phyloP scores from a whole-genome alignment of 106 monocot species.

The Dendrobium officinale region DNA sequence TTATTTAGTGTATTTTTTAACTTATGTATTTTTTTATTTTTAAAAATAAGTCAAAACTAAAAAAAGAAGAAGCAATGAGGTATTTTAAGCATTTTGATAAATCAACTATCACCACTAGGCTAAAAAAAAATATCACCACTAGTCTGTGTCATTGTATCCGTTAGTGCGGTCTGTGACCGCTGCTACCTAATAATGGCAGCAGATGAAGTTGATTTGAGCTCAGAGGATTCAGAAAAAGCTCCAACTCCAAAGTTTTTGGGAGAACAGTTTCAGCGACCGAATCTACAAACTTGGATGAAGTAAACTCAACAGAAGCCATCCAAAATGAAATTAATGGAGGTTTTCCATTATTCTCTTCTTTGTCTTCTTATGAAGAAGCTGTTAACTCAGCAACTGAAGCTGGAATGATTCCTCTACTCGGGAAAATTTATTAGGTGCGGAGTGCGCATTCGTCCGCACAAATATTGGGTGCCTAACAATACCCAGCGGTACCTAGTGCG shows the following conservation, averaged over 20 bases:
- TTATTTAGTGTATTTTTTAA: neutral
- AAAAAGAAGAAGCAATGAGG: no score
- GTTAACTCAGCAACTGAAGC: neutral
- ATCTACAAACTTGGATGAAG: neutral
- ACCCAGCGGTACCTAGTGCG: no score
- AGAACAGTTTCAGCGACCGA: slow-evolving; percentile 37
- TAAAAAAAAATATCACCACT: no score
- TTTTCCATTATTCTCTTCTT: slow-evolving; percentile 27
- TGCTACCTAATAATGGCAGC: no score
- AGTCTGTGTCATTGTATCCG: neutral
- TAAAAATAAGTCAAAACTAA: no score
- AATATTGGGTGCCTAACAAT: no score
- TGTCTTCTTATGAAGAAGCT: slow-evolving; percentile 11
- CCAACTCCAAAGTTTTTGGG: slow-evolving; percentile 67
- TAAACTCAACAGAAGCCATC: neutral
- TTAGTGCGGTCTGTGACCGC: neutral
- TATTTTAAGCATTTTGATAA: neutral
- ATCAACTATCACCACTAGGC: neutral
- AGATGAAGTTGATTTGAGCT: neutral
- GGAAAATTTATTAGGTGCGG: neutral
- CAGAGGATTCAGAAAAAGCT: neutral
- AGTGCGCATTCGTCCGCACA: no score
- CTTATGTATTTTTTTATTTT: neutral
- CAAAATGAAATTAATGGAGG: slow-evolving; percentile 3
- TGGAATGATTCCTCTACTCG: slow-evolving; percentile 2